Conservation (phyloP, 345 rosid species). For the Abelmoschus esculentus region DNA sequence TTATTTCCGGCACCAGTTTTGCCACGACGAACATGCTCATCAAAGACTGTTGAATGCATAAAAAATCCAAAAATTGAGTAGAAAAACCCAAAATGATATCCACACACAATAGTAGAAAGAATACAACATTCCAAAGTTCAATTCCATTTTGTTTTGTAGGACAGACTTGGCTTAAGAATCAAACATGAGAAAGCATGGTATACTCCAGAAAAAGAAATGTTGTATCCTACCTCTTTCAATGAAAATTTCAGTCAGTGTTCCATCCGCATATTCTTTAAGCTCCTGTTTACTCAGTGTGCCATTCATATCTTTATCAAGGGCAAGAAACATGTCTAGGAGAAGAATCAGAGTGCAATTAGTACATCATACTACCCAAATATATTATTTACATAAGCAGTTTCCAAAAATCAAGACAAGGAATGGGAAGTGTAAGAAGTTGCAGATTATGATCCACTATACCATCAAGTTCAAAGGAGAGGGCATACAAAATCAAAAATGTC, state of each 20-base stretch:
- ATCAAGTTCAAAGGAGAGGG: neutral
- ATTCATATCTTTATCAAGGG: conserved; percentile 89
- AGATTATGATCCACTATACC: neutral
- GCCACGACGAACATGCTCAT: conserved; percentile 88
- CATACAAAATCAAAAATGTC: neutral
- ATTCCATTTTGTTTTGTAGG: neutral
- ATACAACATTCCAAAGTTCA: neutral
- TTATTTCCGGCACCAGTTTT: conserved; percentile 57
- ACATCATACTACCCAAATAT: neutral
- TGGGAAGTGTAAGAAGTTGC: neutral
- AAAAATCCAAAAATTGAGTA: conserved; percentile 8
- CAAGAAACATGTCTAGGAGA: conserved; percentile 80
- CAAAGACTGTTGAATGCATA: conserved; percentile 50
- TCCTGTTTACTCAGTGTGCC: conserved; percentile 94
- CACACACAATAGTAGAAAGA: neutral
- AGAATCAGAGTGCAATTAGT: conserved; percentile 6
- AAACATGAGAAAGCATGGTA: neutral
- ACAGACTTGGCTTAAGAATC: neutral
- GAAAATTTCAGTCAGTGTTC: conserved; percentile 87
- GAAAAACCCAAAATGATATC: conserved; percentile 3
- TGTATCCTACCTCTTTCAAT: conserved; percentile 71
- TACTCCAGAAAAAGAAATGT: neutral
- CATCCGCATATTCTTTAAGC: conserved; percentile 93
- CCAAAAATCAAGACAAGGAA: neutral
- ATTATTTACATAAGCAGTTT: neutral